A percentile compares a stretch with the other conserved stretches of the same genome.
Evolutionary conservation across 2,329 filamentous ascomycete species (phyloP).

Genomic region (Arthrobotrys conoides): DNA sequence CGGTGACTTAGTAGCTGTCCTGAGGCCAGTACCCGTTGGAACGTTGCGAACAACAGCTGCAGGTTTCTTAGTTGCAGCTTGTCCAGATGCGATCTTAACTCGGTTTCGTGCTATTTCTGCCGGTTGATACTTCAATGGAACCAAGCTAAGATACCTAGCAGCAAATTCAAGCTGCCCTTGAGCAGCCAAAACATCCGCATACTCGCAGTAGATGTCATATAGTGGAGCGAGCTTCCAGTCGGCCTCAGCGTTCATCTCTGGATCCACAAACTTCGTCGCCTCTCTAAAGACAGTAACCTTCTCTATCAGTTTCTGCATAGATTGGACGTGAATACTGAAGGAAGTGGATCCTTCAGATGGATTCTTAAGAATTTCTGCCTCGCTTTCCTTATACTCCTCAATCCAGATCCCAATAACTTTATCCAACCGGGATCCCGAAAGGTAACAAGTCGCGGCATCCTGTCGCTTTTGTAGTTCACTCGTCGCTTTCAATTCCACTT

Average conservation of each 20-base stretch:
- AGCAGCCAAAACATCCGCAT: conserved; percentile 92
- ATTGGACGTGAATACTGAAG: conserved; percentile 91
- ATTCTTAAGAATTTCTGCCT: conserved; percentile 77
- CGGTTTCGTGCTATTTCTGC: conserved; percentile 89
- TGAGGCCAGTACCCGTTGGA: conserved; percentile 63
- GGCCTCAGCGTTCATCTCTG: conserved; percentile 77
- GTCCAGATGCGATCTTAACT: conserved; percentile 85
- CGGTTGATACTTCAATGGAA: conserved; percentile 85
- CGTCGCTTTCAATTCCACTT: conserved; percentile 74
- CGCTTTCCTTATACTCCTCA: conserved; percentile 83
- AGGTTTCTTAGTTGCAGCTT: conserved; percentile 67
- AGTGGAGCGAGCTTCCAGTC: conserved; percentile 91
- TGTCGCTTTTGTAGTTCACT: conserved; percentile 76
- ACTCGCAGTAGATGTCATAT: conserved; percentile 96
- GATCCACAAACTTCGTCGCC: conserved; percentile 90
- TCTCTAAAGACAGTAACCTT: conserved; percentile 98
- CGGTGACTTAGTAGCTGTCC: conserved; percentile 65
- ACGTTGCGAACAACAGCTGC: conserved; percentile 27
- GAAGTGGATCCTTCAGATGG: conserved; percentile 76
- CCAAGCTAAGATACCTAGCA: conserved; percentile 89
- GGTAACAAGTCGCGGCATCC: conserved; percentile 95
- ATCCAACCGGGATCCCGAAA: conserved; percentile 95
- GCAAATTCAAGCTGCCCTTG: conserved; percentile 89
- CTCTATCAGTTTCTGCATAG: conserved; percentile 93
- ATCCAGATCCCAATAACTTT: conserved; percentile 98